phyloP scores from a whole-genome alignment of 805 yeast genomes.

The Saccharomycopsis sp. region DNA sequence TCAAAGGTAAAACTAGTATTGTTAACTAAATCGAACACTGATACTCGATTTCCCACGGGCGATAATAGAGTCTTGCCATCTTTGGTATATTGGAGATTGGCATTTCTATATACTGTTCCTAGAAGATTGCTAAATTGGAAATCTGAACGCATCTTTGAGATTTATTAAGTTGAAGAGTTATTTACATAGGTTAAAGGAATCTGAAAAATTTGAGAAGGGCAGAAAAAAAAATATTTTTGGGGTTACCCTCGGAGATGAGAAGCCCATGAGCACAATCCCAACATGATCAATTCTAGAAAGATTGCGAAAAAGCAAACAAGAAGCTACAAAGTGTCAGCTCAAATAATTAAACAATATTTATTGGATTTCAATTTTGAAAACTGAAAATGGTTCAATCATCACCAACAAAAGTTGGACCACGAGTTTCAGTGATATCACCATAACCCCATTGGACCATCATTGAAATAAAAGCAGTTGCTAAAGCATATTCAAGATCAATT shows the following conservation, averaged over 20 bases:
- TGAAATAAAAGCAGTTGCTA: conserved; percentile 51
- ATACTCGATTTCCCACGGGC: conserved; percentile 91
- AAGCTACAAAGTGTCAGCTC: no score
- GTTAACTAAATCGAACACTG: conserved; percentile 76
- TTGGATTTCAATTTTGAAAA: no score
- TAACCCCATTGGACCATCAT: conserved; percentile 62
- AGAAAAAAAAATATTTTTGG: no score
- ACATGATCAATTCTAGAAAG: conserved; percentile 2
- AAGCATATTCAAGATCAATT: conserved; percentile 40
- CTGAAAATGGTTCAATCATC: no score
- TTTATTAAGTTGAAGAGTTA: no score
- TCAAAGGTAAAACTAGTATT: conserved; percentile 81
- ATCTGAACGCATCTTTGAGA: no score
- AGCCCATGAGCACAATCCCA: no score
- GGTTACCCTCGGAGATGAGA: no score
- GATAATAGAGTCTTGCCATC: conserved; percentile 79
- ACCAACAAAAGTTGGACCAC: conserved; percentile 37
- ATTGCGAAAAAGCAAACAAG: neutral
- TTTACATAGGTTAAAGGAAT: no score
- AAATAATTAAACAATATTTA: no score
- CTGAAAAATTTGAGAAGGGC: no score
- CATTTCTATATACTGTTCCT: conserved; percentile 91
- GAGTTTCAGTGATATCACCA: conserved; percentile 41
- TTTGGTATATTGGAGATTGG: conserved; percentile 75
- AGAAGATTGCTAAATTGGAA: no score